Percentiles rank a stretch among this genome's conserved stretches.
These are phyloP conservation scores for Flammula alnicola DNA, from an alignment of 1,284 basidiomycete species.

Conservation along the genomic window DNA sequence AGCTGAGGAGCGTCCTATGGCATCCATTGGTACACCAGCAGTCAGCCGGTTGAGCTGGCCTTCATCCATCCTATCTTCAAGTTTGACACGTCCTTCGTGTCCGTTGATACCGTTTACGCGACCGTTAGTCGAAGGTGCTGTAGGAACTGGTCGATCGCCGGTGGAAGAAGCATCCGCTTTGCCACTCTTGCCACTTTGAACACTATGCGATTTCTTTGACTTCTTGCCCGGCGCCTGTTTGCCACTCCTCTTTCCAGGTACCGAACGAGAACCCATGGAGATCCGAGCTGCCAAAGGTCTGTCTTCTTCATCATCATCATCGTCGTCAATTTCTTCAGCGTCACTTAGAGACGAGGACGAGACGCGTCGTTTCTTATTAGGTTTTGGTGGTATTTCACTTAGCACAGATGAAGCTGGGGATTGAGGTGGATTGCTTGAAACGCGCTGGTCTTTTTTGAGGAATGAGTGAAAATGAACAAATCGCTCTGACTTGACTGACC, in stretches of 20 bases:
- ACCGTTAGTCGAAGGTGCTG: conserved; percentile 14
- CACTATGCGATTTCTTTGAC: conserved; percentile 58
- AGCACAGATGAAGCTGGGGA: conserved; percentile 64
- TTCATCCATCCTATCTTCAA: conserved; percentile 81
- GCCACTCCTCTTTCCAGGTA: conserved; percentile 48
- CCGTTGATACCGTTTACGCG: conserved; percentile 46
- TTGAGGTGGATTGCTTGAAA: conserved; percentile 37
- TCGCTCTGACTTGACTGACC: conserved; percentile 24
- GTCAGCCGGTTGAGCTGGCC: conserved; percentile 72
- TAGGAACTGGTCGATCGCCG: conserved; percentile 35
- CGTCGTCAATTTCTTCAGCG: conserved; percentile 56
- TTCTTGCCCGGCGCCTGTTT: conserved; percentile 65
- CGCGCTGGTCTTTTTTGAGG: conserved; percentile 30
- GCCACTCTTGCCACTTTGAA: conserved; percentile 38
- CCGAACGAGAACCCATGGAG: conserved; percentile 38
- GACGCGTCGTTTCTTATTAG: conserved; percentile 53
- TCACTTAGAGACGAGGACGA: conserved; percentile 59
- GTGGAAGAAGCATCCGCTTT: conserved; percentile 35
- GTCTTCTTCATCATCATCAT: conserved; percentile 61
- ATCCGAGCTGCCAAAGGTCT: conserved; percentile 62
- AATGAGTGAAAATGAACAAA: conserved; percentile 10
- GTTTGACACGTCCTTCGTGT: conserved; percentile 63
- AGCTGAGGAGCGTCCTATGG: conserved; percentile 51
- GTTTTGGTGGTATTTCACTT: conserved; percentile 52
- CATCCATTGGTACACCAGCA: conserved; percentile 81